Base-by-base conservation (phyloP, 176 grass and related monocot genomes). In the Cenchrus purpureus region DNA sequence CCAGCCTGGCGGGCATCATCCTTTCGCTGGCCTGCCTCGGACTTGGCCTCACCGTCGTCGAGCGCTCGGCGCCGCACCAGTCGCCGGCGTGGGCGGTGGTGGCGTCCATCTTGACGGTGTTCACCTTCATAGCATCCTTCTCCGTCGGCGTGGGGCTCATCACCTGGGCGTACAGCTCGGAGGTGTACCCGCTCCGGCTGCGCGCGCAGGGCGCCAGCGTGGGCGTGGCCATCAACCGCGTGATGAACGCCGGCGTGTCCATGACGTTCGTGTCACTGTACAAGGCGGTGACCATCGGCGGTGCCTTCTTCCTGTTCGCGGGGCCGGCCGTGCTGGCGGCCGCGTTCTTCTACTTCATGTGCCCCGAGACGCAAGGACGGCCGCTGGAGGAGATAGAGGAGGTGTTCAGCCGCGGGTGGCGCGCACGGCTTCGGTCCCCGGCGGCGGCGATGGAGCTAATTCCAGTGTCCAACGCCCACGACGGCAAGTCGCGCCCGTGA, bases 261-360 rank as follows among this genome's bases (percentile, higher is more conserved):
- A 92, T 92, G 87, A 80, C 91, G 13, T 92, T 92, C 43, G 82
- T 92, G 37, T 84, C 91, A 1, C 84, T 91, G n/a, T 91, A 84
- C 85, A 70, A 91, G 74, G 89, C 82, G 4, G 12, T 91, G 2
- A 87, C 89, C 51, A 87, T 91, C 19, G 84, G 85, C 6, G 89
- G 89, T 4, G 79, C 85, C 12, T 91, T 91, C 79, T 91, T 91
- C 70, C 42, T 91, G 49, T 91, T 91, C 37, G 85, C 75, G 0
- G 89, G 68, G 68, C 46, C 84, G 5, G 74, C 80, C 12, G 65
- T 80, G 8, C 9, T 75, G 10, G 84, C 89, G 1, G 78, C 80
- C 3, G 8, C 15, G 0, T 91, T 91, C 82, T 83, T 91, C 75
- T 91, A 51, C 76, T 62, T 87, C n/a, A 13, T 65, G 20, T 86